A percentile compares a stretch with the other conserved stretches of the same genome.
Evolutionary conservation across 768 basidiomycete species (phyloP).

Genomic region (Psilocybe azurescens): DNA sequence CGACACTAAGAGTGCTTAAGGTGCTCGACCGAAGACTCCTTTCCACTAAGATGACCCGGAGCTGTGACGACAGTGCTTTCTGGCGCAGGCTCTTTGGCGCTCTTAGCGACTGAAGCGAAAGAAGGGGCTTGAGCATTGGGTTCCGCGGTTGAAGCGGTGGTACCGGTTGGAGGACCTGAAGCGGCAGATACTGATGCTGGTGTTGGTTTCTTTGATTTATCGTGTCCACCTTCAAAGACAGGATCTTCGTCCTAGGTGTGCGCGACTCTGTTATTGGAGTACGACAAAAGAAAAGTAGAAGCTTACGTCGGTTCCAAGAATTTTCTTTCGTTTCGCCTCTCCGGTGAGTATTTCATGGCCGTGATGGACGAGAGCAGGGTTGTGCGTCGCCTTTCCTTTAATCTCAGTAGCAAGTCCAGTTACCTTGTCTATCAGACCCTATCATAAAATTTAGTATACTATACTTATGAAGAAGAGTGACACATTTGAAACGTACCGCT

Average conservation of each 20-base stretch:
- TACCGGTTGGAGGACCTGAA: neutral
- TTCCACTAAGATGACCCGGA: neutral
- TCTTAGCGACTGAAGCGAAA: neutral
- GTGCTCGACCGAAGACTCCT: neutral
- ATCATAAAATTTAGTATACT: neutral
- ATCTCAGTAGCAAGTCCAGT: slow-evolving; percentile 39
- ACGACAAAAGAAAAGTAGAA: neutral
- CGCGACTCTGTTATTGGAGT: too few species aligned
- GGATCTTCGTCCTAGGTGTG: neutral
- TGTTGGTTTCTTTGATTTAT: neutral
- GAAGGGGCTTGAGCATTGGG: neutral
- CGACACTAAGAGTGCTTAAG: neutral
- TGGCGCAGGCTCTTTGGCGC: neutral
- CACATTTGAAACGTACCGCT: slow-evolving; percentile 27
- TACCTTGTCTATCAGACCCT: slow-evolving; percentile 38
- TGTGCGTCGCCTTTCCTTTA: slow-evolving; percentile 36
- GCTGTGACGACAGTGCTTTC: neutral
- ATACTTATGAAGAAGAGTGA: neutral
- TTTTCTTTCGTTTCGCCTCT: slow-evolving; percentile 35
- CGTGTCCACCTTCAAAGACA: neutral
- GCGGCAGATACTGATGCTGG: neutral
- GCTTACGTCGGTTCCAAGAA: slow-evolving; percentile 26
- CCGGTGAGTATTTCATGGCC: slow-evolving; percentile 38
- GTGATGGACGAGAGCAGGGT: slow-evolving; percentile 26
- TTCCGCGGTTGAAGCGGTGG: neutral